Conservation (phyloP, 2,329 filamentous ascomycete species). For the Paracamarosporium sp. region DNA sequence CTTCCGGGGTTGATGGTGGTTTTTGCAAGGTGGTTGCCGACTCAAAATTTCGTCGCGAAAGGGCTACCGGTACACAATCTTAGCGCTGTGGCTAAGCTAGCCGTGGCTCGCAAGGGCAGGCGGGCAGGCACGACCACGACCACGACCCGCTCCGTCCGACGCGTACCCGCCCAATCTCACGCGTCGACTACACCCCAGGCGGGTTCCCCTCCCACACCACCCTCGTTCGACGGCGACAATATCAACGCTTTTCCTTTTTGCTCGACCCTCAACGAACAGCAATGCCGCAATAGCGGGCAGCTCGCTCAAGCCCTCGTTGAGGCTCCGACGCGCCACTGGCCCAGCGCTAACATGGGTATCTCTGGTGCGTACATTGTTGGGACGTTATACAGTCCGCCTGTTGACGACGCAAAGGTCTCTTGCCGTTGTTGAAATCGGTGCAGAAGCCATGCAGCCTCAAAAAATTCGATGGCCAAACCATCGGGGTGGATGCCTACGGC, state of each 20-base stretch:
- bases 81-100: background rate
- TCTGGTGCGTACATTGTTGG: constrained; percentile 39
- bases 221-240: background rate
- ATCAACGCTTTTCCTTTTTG: background rate
- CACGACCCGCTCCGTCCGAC: constrained; percentile 5
- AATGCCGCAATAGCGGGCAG: constrained; percentile 14
- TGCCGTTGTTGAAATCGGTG: constrained; percentile 94
- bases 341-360: constrained; percentile 47
- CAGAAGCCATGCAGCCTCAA: constrained; percentile 87
- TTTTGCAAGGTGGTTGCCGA: constrained; percentile 6
- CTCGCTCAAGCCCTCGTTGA: constrained; percentile 25
- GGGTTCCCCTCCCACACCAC: background rate
- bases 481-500: constrained; percentile 96
- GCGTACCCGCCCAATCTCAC: background rate
- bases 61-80: background rate
- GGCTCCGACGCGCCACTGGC: constrained; percentile 33
- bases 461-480: constrained; percentile 83
- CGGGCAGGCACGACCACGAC: background rate
- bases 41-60: background rate
- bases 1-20: background rate
- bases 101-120: no score
- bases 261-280: background rate
- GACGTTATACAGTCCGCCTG: constrained; percentile 16
- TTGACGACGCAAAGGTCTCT: constrained; percentile 68
- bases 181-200: background rate